phyloP scores from a whole-genome alignment of 371 early-diverging fungal genomes.

The Conidiobolus incongruus region DNA sequence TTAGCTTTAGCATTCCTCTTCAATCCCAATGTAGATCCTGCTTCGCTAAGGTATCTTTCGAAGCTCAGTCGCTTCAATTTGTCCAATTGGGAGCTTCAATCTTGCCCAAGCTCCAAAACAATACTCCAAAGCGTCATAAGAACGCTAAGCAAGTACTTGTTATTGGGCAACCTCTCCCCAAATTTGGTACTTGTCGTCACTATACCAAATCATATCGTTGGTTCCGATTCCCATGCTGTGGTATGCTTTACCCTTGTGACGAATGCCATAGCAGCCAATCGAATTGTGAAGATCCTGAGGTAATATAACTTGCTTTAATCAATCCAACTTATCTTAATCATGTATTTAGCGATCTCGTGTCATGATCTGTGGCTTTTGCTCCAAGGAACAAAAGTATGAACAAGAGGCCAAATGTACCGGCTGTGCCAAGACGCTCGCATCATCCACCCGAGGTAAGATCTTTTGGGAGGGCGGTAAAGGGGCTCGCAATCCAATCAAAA shows the following conservation, averaged over 20 bases:
- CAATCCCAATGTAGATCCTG: too few species aligned
- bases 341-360: slow-evolving; percentile 27
- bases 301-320: not conserved
- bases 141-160: too few species aligned
- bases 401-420: slow-evolving; percentile 19
- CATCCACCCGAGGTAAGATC: slow-evolving; percentile 16
- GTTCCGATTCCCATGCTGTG: slow-evolving; percentile 90
- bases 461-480: slow-evolving; percentile 98
- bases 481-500: slow-evolving; percentile 43
- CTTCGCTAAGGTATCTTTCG: too few species aligned
- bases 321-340: not conserved
- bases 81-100: too few species aligned
- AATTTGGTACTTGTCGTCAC: slow-evolving; percentile 1
- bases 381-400: slow-evolving; percentile 54
- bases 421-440: slow-evolving; percentile 52
- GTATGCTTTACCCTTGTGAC: slow-evolving; percentile 76
- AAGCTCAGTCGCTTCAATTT: too few species aligned
- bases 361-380: slow-evolving; percentile 88
- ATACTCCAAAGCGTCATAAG: too few species aligned
- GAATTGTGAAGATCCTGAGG: slow-evolving; percentile 23
- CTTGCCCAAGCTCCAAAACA: too few species aligned
- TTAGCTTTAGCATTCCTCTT: too few species aligned
- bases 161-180: slow-evolving; percentile 8
- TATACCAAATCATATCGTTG: slow-evolving; percentile 32
- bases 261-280: slow-evolving; percentile 73